These are phyloP conservation scores for Hanseniaspora guilliermondii DNA, from an alignment of 805 yeast species.

Conservation along the genomic window DNA sequence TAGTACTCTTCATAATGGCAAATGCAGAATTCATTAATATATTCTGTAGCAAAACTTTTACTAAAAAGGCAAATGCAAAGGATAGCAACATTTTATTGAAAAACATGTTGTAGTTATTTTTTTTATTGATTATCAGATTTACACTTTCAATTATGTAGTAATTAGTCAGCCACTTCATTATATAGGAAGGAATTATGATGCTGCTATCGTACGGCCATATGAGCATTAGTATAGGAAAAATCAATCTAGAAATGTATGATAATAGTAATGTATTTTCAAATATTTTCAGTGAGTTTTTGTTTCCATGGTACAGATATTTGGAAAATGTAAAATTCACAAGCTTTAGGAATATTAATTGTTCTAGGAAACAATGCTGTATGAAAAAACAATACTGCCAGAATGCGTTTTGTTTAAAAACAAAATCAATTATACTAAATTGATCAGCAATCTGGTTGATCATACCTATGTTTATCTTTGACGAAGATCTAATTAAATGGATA, in stretches of 20 bases:
- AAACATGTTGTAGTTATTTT: background rate
- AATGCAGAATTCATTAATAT: slow-evolving; percentile 19
- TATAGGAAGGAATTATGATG: slow-evolving; percentile 47
- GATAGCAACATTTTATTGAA: slow-evolving; percentile 18
- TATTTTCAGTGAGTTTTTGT: slow-evolving; percentile 33
- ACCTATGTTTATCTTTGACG: background rate
- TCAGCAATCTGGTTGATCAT: background rate
- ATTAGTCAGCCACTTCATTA: slow-evolving; percentile 49
- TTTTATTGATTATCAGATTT: slow-evolving; percentile 31
- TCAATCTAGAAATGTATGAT: slow-evolving; percentile 57
- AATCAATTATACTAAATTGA: slow-evolving; percentile 21
- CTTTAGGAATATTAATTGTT: slow-evolving; percentile 33
- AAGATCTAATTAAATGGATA: background rate
- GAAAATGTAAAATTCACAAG: slow-evolving; percentile 24
- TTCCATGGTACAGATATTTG: background rate
- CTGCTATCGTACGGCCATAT: slow-evolving; percentile 83
- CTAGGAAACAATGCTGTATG: slow-evolving; percentile 39
- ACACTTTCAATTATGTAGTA: slow-evolving; percentile 57
- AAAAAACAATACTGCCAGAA: slow-evolving; percentile 45
- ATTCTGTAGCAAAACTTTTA: slow-evolving; percentile 19
- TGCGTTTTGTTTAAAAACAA: slow-evolving; percentile 28
- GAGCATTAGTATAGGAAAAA: slow-evolving; percentile 82
- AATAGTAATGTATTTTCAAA: slow-evolving; percentile 46
- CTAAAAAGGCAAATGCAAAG: slow-evolving; percentile 18
- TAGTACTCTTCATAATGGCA: background rate